Evolutionary conservation across 148 eudicot genomes (phyloP).

Genomic region (Salicornia ramosissima): DNA sequence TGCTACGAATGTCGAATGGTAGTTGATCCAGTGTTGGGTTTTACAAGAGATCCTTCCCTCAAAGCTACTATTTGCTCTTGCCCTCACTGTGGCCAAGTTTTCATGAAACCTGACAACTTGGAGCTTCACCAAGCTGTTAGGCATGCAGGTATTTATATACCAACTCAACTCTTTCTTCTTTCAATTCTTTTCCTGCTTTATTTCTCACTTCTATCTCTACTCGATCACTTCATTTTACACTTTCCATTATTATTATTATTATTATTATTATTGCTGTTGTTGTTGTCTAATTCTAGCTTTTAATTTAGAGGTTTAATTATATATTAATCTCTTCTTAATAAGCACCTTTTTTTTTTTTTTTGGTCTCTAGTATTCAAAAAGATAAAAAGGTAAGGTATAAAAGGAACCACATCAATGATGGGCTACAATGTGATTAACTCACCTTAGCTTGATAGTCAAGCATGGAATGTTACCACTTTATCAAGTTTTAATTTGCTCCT

Average conservation of each 20-base stretch:
- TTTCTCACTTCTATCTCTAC: too few species aligned
- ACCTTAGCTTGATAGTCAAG: constrained; percentile 24
- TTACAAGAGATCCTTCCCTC: constrained; percentile 72
- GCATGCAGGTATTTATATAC: constrained; percentile 79
- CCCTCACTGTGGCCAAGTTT: constrained; percentile 76
- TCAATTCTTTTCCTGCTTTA: neutral
- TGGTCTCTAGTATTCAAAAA: neutral
- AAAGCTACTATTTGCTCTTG: constrained; percentile 66
- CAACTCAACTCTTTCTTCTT: neutral
- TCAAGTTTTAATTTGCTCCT: neutral
- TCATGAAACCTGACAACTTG: constrained; percentile 72
- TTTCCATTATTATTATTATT: too few species aligned
- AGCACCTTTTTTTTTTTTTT: too few species aligned
- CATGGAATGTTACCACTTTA: constrained; percentile 23
- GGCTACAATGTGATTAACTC: neutral
- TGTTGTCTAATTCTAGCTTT: too few species aligned
- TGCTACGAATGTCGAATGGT: constrained; percentile 91
- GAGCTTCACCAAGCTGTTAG: constrained; percentile 85
- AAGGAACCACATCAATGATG: neutral
- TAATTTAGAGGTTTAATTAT: too few species aligned
- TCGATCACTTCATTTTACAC: too few species aligned
- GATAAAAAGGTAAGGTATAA: constrained; percentile 5
- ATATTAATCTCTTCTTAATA: too few species aligned
- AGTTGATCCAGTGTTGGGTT: constrained; percentile 76
- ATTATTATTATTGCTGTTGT: too few species aligned